phyloP scores from a whole-genome alignment of 345 rosid species.

The Psidium guajava region DNA sequence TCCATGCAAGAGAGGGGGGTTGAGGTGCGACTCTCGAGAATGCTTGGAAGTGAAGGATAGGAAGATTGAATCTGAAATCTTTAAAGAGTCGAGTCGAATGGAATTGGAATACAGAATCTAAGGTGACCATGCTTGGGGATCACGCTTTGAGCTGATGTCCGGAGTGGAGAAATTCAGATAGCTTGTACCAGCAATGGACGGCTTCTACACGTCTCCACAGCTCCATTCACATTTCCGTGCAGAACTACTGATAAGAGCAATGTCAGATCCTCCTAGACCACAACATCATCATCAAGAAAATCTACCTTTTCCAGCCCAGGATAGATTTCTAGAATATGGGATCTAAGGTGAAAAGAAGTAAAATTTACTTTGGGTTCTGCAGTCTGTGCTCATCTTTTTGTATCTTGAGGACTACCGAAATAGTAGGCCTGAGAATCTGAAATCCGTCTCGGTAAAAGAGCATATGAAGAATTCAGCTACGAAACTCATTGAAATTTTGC shows the following conservation, averaged over 20 bases:
- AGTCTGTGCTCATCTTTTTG: slow-evolving; percentile 18
- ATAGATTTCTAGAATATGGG: slow-evolving; percentile 38
- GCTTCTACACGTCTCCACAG: slow-evolving; percentile 48
- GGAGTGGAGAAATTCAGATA: slow-evolving; percentile 51
- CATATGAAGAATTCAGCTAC: slow-evolving; percentile 35
- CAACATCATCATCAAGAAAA: slow-evolving; percentile 60
- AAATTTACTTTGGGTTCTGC: slow-evolving; percentile 44
- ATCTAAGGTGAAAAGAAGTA: slow-evolving; percentile 51
- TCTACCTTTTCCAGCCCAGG: slow-evolving; percentile 46
- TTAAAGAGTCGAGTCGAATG: no score
- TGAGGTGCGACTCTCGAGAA: no score
- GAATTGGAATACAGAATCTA: no score
- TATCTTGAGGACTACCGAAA: slow-evolving; percentile 18
- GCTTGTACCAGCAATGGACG: slow-evolving; percentile 34
- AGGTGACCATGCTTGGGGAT: slow-evolving; percentile 25
- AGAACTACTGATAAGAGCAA: slow-evolving; percentile 32
- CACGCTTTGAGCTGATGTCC: slow-evolving; percentile 19
- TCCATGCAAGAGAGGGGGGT: no score
- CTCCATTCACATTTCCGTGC: slow-evolving; percentile 67
- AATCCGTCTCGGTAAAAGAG: slow-evolving; percentile 20
- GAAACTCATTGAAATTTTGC: slow-evolving; percentile 30
- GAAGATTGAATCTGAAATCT: no score
- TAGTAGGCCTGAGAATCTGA: background rate
- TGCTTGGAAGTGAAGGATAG: no score
- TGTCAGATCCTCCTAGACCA: slow-evolving; percentile 51